Evolutionary conservation across 1,284 basidiomycete genomes (phyloP), one percentile per base, ranked within the genome.

Genomic region (Microbotryum saponariae): DNA sequence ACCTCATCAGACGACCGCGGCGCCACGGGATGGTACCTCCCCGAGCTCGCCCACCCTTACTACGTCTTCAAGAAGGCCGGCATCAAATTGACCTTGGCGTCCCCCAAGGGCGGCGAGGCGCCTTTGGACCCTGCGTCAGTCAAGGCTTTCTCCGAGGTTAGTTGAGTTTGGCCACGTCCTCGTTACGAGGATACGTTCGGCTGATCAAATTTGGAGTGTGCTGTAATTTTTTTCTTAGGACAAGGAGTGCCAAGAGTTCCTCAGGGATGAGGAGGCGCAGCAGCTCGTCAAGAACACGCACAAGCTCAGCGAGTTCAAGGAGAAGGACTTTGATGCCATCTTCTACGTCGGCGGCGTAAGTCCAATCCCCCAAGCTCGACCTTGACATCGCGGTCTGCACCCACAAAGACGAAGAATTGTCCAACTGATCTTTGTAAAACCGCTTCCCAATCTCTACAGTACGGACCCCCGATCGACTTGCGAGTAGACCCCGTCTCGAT

Each of bases 1-100:
- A 37, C 16, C 18, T 20, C 20, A n/a, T 23, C 33, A 42, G 33
- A 31, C 31, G 21, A 10, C 23, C 53, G n/a, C 8, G 47, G 51
- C 18, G 27, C 9, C 21, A 27, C 48, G 56, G 59, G 59, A 8
- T 61, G 59, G 59, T 88, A 82, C 74, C 78, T 86, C 37, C 83
- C 85, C 21, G 85, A 88, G 74, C 85, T 85, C 14, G 87, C 88
- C 2, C 88, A 91, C 73, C 87, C 88, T 1, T 90, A 88, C 78
- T 86, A 86, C 71, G 75, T 82, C 60, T 80, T 91, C 54, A 74
- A 78, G 18, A 78, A 23, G n/a, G 57, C 82, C 4, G 78, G 85
- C 69, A 78, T 77, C 70, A 73, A 76, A 25, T 83, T 91, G 70
- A 85, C 86, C 64, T 85, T 87, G 70, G 87, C 87, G 18, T 77